A percentile compares a stretch with the other conserved stretches of the same genome.
phyloP scores from a whole-genome alignment of 768 basidiomycete genomes.

The Amylocystis lapponica region DNA sequence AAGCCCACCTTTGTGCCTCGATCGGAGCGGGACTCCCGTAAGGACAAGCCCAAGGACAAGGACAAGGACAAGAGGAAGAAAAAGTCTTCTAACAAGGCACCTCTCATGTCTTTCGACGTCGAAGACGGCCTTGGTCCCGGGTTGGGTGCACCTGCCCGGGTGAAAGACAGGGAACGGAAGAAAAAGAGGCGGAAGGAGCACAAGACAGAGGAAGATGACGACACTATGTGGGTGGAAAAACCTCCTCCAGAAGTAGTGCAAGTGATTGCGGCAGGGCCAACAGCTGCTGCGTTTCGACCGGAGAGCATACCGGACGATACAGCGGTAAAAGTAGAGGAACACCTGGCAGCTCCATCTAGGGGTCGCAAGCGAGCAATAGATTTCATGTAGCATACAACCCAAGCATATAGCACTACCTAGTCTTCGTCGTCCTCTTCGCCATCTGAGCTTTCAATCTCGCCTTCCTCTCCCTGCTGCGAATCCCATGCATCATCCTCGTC shows the following conservation, averaged over 20 bases:
- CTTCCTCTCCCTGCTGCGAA: conserved; percentile 18
- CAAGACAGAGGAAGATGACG: conserved; percentile 38
- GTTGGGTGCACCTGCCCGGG: conserved; percentile 10
- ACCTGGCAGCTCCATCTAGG: conserved; percentile 8
- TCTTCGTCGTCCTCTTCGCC: conserved; percentile 23
- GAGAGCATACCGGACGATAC: background rate
- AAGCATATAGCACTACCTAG: conserved; percentile 10
- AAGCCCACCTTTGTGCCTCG: conserved; percentile 83
- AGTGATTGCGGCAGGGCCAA: conserved; percentile 22
- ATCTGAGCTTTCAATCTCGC: conserved; percentile 2
- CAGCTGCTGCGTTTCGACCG: background rate
- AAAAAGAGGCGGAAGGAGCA: conserved; percentile 33
- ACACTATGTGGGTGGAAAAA: conserved; percentile 68
- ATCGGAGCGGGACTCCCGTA: conserved; percentile 31
- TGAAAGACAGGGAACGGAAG: conserved; percentile 20
- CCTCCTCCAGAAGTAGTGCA: conserved; percentile 46
- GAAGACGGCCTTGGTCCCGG: conserved; percentile 36
- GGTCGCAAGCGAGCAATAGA: conserved; percentile 19
- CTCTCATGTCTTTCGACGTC: conserved; percentile 72
- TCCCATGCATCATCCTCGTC: conserved; percentile 25
- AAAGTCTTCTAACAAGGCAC: conserved; percentile 36
- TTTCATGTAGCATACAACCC: conserved; percentile 15
- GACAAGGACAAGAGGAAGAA: conserved; percentile 45
- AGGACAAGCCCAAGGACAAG: conserved; percentile 37
- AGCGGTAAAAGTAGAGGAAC: background rate